Conservation (phyloP, 768 basidiomycete species). For the Pleurotus ostreatus region DNA sequence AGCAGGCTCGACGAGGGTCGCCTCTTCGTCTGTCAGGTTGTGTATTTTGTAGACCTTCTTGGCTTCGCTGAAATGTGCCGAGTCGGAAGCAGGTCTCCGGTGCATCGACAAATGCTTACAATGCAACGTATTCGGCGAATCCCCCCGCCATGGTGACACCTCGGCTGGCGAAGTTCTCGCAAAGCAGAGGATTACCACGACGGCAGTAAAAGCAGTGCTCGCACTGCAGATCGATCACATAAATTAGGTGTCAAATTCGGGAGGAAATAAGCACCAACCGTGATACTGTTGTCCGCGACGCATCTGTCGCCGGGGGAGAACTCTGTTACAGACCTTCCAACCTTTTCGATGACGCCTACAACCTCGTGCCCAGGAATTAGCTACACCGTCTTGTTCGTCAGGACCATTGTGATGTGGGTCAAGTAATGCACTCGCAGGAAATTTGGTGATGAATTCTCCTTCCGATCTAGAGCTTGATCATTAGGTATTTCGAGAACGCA, state of each 20-base stretch:
- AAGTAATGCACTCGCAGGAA: slow-evolving; percentile 33
- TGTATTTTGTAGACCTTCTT: slow-evolving; percentile 71
- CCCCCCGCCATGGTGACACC: slow-evolving; percentile 8
- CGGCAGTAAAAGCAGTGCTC: slow-evolving; percentile 8
- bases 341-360: slow-evolving; percentile 67
- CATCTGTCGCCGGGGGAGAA: slow-evolving; percentile 78
- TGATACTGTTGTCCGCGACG: slow-evolving; percentile 76
- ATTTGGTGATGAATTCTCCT: slow-evolving; percentile 62
- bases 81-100: background rate
- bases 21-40: slow-evolving; percentile 74
- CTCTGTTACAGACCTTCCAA: slow-evolving; percentile 77
- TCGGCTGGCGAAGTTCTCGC: slow-evolving; percentile 7
- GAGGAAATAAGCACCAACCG: slow-evolving; percentile 38
- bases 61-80: slow-evolving; percentile 38
- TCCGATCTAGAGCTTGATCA: slow-evolving; percentile 6
- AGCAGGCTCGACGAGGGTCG: slow-evolving; percentile 73
- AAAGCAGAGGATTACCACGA: slow-evolving; percentile 3
- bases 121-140: slow-evolving; percentile 8
- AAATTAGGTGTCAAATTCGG: background rate
- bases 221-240: background rate
- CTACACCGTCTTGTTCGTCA: slow-evolving; percentile 22
- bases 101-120: background rate
- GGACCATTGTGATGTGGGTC: background rate
- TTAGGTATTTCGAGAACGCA: background rate
- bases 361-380: slow-evolving; percentile 75